These are phyloP conservation scores for Paecilomyces sp. DNA, from an alignment of 2,329 filamentous ascomycete species.

Conservation along the genomic window DNA sequence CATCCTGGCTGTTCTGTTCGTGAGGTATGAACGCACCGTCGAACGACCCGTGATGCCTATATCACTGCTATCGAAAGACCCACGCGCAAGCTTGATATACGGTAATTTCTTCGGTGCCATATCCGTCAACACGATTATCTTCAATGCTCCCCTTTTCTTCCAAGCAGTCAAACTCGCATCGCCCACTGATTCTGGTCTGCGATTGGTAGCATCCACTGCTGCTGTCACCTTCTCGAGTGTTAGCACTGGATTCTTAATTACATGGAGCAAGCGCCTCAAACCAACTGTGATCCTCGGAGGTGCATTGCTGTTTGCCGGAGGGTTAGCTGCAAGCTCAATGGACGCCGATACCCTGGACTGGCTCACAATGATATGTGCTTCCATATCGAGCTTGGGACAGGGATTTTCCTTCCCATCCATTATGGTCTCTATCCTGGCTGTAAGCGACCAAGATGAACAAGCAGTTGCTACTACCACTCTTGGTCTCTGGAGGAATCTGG, in stretches of 20 bases:
- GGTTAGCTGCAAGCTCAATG: conserved; percentile 44
- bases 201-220: conserved; percentile 58
- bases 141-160: conserved; percentile 69
- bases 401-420: conserved; percentile 60
- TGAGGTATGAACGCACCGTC: conserved; percentile 36
- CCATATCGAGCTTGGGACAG: conserved; percentile 51
- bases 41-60: conserved; percentile 45
- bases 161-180: conserved; percentile 65
- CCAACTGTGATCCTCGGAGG: conserved; percentile 51
- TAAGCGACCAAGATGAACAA: conserved; percentile 54
- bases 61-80: conserved; percentile 38
- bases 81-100: conserved; percentile 44
- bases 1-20: conserved; percentile 30
- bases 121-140: conserved; percentile 52
- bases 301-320: conserved; percentile 44
- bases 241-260: conserved; percentile 56
- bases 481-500: conserved; percentile 64
- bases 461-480: conserved; percentile 65
- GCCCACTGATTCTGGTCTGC: conserved; percentile 65
- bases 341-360: conserved; percentile 44
- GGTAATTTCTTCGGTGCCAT: conserved; percentile 46
- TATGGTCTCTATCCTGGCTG: conserved; percentile 57
- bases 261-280: conserved; percentile 52
- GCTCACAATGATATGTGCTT: conserved; percentile 50
- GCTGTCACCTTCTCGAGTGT: conserved; percentile 50